These are phyloP conservation scores for Lactarius deliciosus DNA, from an alignment of 768 basidiomycete species.

Conservation along the genomic window DNA sequence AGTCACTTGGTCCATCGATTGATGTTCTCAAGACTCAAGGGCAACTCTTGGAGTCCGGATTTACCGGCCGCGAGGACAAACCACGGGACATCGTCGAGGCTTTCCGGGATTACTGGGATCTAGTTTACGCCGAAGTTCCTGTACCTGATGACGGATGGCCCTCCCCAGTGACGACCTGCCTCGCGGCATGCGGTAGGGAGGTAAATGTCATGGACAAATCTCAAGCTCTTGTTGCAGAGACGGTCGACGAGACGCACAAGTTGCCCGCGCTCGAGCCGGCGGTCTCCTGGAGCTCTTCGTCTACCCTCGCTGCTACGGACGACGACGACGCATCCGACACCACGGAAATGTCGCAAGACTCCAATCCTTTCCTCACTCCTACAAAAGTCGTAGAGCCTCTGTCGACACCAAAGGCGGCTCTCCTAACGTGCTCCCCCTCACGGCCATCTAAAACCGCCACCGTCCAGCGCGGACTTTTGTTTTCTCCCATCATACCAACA, in stretches of 20 bases:
- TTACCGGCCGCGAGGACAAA: conserved; percentile 51
- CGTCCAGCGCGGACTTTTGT: conserved; percentile 6
- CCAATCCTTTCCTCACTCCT: conserved; percentile 6
- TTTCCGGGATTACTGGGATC: conserved; percentile 64
- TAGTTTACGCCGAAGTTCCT: conserved; percentile 42
- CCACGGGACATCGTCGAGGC: conserved; percentile 46
- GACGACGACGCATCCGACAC: conserved; percentile 21
- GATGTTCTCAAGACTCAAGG: conserved; percentile 49
- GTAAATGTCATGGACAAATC: conserved; percentile 20
- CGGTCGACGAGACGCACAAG: background rate
- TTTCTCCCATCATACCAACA: conserved; percentile 22
- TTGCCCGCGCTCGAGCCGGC: conserved; percentile 11
- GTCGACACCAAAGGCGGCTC: conserved; percentile 22
- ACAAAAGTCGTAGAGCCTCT: conserved; percentile 5
- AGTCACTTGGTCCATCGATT: conserved; percentile 43
- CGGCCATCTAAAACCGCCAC: conserved; percentile 27
- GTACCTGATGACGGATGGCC: conserved; percentile 58
- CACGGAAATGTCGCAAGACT: conserved; percentile 8
- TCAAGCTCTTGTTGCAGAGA: background rate
- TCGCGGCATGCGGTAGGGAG: conserved; percentile 31
- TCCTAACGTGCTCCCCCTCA: conserved; percentile 18
- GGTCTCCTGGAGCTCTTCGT: conserved; percentile 21
- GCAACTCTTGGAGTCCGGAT: conserved; percentile 56
- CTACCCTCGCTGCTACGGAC: conserved; percentile 23
- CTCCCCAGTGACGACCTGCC: conserved; percentile 41